A percentile compares a stretch with the other conserved stretches of the same genome.
These are phyloP conservation scores for Silene noctiflora DNA, from an alignment of 179 eudicot genomes.

Conservation along the genomic window DNA sequence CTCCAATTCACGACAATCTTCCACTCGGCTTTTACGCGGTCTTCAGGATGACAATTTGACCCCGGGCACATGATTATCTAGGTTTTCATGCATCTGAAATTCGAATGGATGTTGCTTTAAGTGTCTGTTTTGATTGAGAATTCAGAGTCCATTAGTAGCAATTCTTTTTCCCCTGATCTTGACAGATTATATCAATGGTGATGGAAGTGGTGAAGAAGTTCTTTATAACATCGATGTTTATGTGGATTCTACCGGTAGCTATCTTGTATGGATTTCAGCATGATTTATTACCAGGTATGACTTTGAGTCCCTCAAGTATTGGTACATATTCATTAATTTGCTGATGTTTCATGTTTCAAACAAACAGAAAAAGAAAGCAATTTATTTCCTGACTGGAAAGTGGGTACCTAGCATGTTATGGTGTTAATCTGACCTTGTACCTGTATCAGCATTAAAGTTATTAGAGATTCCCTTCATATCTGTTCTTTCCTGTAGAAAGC, in stretches of 20 bases:
- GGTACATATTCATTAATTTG: neutral
- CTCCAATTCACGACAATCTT: too few species aligned
- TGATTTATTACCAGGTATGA: conserved; percentile 63
- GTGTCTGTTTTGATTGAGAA: neutral
- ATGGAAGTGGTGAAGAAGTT: conserved; percentile 57
- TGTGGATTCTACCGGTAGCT: conserved; percentile 65
- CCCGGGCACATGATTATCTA: neutral
- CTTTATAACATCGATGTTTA: conserved; percentile 56
- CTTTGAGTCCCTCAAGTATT: neutral
- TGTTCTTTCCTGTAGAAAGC: neutral
- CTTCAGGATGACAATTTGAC: too few species aligned
- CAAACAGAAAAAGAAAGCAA: neutral
- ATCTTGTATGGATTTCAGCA: conserved; percentile 67
- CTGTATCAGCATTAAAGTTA: neutral
- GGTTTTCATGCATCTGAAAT: neutral
- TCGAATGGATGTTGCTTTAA: neutral
- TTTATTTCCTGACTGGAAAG: neutral
- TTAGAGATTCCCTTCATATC: neutral
- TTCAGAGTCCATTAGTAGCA: neutral
- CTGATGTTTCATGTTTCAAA: neutral
- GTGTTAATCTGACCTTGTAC: neutral
- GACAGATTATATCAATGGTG: conserved; percentile 30
- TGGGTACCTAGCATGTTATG: neutral
- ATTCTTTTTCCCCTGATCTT: neutral
- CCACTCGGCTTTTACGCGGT: too few species aligned